Evolutionary conservation across 805 yeast species (phyloP).

Genomic region (Barnettozyma populi): DNA sequence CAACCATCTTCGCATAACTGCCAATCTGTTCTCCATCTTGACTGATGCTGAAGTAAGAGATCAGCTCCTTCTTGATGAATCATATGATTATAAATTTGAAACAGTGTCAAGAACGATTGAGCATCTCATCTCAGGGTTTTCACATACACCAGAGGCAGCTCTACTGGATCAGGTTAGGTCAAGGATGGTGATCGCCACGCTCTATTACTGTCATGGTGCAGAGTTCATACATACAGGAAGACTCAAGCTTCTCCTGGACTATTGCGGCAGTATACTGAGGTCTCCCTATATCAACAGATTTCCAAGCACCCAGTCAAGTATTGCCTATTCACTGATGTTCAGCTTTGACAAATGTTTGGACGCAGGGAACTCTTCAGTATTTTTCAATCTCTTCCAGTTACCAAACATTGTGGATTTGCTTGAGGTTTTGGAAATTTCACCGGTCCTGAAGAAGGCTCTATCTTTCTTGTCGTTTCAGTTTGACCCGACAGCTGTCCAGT

Average conservation of each 20-base stretch:
- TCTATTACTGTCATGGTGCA: slow-evolving; percentile 15
- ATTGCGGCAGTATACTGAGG: slow-evolving; percentile 8
- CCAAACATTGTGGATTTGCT: slow-evolving; percentile 3
- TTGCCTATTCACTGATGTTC: slow-evolving; percentile 7
- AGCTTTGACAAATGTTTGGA: slow-evolving; percentile 3
- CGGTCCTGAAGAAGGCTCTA: slow-evolving; percentile 11
- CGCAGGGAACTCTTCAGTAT: background rate
- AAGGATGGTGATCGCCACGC: slow-evolving; percentile 15
- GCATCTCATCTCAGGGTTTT: slow-evolving; percentile 11
- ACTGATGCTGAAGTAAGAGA: slow-evolving; percentile 19
- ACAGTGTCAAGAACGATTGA: slow-evolving; percentile 22
- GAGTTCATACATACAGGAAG: slow-evolving; percentile 14
- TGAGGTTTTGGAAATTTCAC: background rate
- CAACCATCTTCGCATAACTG: slow-evolving; percentile 12
- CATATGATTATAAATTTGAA: slow-evolving; percentile 22
- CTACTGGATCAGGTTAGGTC: slow-evolving; percentile 19
- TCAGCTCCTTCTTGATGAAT: slow-evolving; percentile 17
- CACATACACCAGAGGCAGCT: slow-evolving; percentile 1
- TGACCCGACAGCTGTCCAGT: background rate
- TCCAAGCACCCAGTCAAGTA: slow-evolving; percentile 3
- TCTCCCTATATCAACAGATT: slow-evolving; percentile 6
- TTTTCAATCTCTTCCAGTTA: slow-evolving; percentile 10
- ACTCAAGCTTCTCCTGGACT: slow-evolving; percentile 11
- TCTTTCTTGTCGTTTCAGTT: slow-evolving; percentile 9
- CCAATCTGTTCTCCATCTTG: slow-evolving; percentile 20